Percentiles rank a stretch among this genome's conserved stretches.
These are phyloP conservation scores for Tolypocladium sp. DNA, from an alignment of 2,329 filamentous ascomycete genomes.

Conservation along the genomic window DNA sequence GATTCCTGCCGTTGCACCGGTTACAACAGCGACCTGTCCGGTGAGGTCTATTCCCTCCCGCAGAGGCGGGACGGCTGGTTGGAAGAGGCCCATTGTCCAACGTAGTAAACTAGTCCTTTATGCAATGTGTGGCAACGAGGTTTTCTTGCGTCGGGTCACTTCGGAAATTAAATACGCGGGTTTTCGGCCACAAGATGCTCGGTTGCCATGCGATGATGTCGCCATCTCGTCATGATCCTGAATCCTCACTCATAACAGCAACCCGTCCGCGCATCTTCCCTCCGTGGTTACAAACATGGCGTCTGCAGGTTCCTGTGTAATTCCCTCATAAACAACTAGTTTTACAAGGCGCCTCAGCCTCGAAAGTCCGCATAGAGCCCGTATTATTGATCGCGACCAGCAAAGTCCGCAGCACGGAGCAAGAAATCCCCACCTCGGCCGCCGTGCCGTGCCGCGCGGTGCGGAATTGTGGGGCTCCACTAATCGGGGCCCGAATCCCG, in stretches of 20 bases:
- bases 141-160: background rate
- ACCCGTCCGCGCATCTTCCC: background rate
- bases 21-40: slow-evolving; percentile 32
- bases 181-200: background rate
- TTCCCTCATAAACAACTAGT: background rate
- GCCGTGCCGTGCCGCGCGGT: background rate
- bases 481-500: background rate
- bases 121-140: background rate
- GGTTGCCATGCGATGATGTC: background rate
- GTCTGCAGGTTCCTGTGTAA: background rate
- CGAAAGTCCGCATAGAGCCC: background rate
- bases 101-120: too few species aligned
- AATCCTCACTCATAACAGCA: too few species aligned
- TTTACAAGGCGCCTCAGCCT: background rate
- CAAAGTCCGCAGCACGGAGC: background rate
- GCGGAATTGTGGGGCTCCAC: background rate
- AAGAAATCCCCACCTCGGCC: background rate
- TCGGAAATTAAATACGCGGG: background rate
- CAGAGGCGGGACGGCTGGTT: background rate
- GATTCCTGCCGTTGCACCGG: slow-evolving; percentile 36
- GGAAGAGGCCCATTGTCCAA: background rate
- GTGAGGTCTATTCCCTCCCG: slow-evolving; percentile 11
- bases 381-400: background rate
- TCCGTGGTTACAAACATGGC: background rate
- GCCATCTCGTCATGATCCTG: background rate